Conservation (phyloP, 805 yeast genomes). For the Saturnispora silvae region DNA sequence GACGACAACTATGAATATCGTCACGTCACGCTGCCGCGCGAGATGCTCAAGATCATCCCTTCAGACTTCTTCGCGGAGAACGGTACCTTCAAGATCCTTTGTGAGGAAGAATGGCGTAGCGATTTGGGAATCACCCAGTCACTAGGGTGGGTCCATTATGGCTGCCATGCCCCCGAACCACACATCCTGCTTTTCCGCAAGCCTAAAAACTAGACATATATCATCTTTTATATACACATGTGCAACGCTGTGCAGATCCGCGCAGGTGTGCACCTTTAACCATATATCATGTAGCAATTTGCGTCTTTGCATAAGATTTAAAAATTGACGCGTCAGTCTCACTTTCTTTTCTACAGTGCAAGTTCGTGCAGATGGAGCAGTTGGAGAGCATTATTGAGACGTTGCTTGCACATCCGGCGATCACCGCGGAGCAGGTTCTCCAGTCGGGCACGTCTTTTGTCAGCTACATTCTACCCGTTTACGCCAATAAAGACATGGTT, state of each 20-base stretch:
- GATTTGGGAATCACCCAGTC: slow-evolving; percentile 96
- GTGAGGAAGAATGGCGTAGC: slow-evolving; percentile 93
- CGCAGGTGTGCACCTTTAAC: too few relatives aligned
- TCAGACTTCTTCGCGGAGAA: slow-evolving; percentile 90
- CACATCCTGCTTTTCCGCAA: slow-evolving; percentile 84
- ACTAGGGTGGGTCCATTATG: slow-evolving; percentile 96
- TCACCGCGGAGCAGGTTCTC: slow-evolving; percentile 5
- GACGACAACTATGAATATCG: slow-evolving; percentile 91
- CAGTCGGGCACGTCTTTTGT: slow-evolving; percentile 6
- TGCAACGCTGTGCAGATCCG: too few relatives aligned
- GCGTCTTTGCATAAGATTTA: too few relatives aligned
- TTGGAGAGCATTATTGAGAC: slow-evolving; percentile 2
- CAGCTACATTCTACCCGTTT: slow-evolving; percentile 6
- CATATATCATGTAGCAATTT: too few relatives aligned
- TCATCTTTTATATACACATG: too few relatives aligned
- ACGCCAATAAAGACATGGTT: slow-evolving; percentile 2
- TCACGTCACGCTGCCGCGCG: slow-evolving; percentile 95
- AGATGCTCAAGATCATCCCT: slow-evolving; percentile 89
- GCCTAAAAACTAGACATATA: slow-evolving; percentile 29
- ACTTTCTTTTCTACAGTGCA: too few relatives aligned
- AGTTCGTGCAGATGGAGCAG: slow-evolving; percentile 6
- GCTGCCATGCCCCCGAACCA: slow-evolving; percentile 98
- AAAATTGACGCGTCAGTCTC: too few relatives aligned
- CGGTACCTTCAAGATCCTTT: slow-evolving; percentile 80
- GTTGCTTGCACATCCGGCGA: background rate